Evolutionary conservation across 257 asterid genomes (phyloP), one percentile per base, ranked within the genome.

Genomic region (Salvia rosmarinus): DNA sequence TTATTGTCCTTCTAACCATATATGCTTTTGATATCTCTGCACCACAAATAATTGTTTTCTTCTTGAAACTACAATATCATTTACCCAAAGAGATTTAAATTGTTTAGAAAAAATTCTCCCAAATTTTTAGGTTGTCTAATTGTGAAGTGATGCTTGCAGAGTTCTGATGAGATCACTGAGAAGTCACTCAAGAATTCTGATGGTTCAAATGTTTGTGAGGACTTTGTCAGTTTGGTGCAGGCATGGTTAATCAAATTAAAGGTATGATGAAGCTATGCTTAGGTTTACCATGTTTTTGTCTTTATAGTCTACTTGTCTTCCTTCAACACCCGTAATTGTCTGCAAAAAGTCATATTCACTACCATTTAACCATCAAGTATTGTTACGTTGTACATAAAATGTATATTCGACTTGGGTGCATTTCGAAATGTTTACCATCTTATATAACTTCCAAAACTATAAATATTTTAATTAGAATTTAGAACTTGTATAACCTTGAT

Each of bases 141-240:
- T 30, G 35, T 28, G 55, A 65, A 67, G 4, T 77, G 65, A 78
- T 81, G 64, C 49, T 11, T 83, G 86, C 96, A 94, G 97, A 84
- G 93, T 77, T 81, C 88, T 60, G 95, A 91, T 68, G 99, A 94
- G 87, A 94, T 94, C 57, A 77, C 74, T 62, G 91, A 94, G 61
- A 94, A 86, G 82, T 85, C 97, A 51, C 98, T 94, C 60, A 74
- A 50, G 70, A 86, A 84, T 76, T 59, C 14, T 69, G 95, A 91
- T 81, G 95, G 96, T 73, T 84, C 92, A 73, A 81, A 76, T 42
- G 74, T 72, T 76, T 94, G 96, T 68, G 91, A 84, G 64, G 99
- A 94, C 85, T 91, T 94, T 63, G 91, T 94, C 77, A 81, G 88
- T 79, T 81, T 77, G 81, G 98, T 80, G 70, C 95, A 85, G 71